Evolutionary conservation across 495 filamentous ascomycete genomes (phyloP).

Genomic region (Hyaloscypha hepaticicola): DNA sequence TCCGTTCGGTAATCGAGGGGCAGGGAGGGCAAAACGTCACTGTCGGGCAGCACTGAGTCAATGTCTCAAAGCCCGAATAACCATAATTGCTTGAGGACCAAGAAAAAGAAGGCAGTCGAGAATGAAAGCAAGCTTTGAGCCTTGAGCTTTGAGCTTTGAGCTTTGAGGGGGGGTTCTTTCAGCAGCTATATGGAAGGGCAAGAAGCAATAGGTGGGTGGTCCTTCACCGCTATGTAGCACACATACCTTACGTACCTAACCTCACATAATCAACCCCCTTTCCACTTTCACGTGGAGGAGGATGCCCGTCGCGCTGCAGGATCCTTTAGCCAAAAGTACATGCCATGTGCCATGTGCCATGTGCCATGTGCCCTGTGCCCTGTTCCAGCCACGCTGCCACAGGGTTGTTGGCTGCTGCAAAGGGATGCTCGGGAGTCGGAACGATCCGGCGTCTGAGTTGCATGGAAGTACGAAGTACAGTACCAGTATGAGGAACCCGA

Average conservation of each 20-base stretch:
- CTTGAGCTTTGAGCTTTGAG: too few relatives aligned
- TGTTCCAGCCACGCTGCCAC: slow-evolving; percentile 12
- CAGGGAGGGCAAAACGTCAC: neutral
- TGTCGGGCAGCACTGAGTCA: neutral
- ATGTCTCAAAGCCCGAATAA: neutral
- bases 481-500: too few relatives aligned
- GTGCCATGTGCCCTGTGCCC: slow-evolving; percentile 6
- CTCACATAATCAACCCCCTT: slow-evolving; percentile 3
- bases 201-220: neutral
- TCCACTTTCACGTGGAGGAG: neutral
- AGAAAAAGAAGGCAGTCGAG: neutral
- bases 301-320: neutral
- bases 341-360: slow-evolving; percentile 8
- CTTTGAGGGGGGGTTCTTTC: neutral
- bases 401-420: neutral
- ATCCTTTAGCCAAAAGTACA: slow-evolving; percentile 12
- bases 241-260: neutral
- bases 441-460: slow-evolving; percentile 15
- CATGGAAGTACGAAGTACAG: neutral
- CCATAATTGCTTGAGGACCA: neutral
- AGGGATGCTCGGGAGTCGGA: slow-evolving; percentile 9
- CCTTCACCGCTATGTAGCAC: neutral
- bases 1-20: neutral
- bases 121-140: slow-evolving; percentile 1
- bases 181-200: neutral